Evolutionary conservation across 306 rosid species (phyloP), one percentile per base, ranked within the genome.

Genomic region (Biancaea sappan): DNA sequence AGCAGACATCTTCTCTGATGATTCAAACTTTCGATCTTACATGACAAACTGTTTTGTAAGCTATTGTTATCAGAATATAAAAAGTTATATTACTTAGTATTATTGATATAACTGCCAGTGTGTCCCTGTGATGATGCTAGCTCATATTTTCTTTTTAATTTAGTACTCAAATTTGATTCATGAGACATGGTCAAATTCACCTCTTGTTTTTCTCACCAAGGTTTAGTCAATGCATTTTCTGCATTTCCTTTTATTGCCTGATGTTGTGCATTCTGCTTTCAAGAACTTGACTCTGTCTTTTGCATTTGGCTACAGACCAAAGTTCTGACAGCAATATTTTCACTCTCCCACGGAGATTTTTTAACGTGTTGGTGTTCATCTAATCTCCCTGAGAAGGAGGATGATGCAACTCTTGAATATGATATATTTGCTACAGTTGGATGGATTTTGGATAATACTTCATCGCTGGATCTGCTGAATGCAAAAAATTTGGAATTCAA

Each of bases 331-430:
- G 95, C 92, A 72, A 84, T 89, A 72, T 83, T 89, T 83, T 85
- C 87, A 24, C 91, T 90, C 44, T 74, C 91, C 56, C 91, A 86
- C 69, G 86, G 91, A 76, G 96, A 90, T 57, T 90, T 90, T 82
- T 34, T 86, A 69, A 84, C 91, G 63, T 79, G 80, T 77, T 88
- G 93, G 93, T 90, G 93, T 84, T 90, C 93, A 16, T 86, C 96
- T 51, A 85, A 77, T 81, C 87, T 84, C 79, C 93, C 85, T 4
- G 53, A 81, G 35, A 84, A 73, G 81, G 96, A 86, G 80, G 91
- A 84, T 71, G 93, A 88, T 72, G 88, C 89, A 48, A 73, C 76
- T 74, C 80, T 88, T 53, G 96, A 88, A 57, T 90, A 84, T 67
- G 96, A 90, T 79, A 81, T 82, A 79, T 88, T 80, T 83, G 83